These are phyloP conservation scores for Fusarium proliferatum DNA, from an alignment of 2,329 filamentous ascomycete species.

Conservation along the genomic window DNA sequence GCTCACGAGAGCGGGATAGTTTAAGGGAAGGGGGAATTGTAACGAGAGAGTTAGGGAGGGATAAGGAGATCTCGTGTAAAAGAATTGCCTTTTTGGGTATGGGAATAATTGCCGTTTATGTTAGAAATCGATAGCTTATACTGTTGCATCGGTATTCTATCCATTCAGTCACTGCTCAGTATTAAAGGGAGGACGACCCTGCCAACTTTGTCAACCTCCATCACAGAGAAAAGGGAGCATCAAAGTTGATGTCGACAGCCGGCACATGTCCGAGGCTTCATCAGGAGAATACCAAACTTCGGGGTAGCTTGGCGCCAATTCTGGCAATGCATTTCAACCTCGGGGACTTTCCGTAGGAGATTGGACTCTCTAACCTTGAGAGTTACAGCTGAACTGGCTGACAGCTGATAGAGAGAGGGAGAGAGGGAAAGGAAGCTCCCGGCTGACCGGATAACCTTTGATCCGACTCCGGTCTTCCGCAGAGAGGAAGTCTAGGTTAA, in stretches of 20 bases:
- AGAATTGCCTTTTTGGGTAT: slow-evolving; percentile 25
- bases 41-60: neutral
- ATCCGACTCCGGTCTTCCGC: slow-evolving; percentile 21
- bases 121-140: neutral
- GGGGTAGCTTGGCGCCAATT: slow-evolving; percentile 21
- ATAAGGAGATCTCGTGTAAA: slow-evolving; percentile 10
- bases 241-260: neutral
- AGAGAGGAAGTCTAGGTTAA: neutral
- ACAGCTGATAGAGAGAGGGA: neutral
- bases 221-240: neutral
- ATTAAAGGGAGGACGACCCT: neutral
- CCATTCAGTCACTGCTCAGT: neutral
- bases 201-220: neutral
- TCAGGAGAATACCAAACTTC: neutral
- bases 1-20: slow-evolving; percentile 34
- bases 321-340: slow-evolving; percentile 11
- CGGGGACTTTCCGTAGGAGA: slow-evolving; percentile 33
- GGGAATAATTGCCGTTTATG: slow-evolving; percentile 9
- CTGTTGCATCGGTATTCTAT: neutral
- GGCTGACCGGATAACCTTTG: slow-evolving; percentile 28
- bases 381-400: neutral
- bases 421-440: neutral
- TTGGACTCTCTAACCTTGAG: neutral
- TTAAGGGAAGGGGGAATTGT: neutral
- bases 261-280: slow-evolving; percentile 34